These are phyloP conservation scores for Eucalyptus guilfoylei DNA, from an alignment of 345 rosid species.

Conservation along the genomic window DNA sequence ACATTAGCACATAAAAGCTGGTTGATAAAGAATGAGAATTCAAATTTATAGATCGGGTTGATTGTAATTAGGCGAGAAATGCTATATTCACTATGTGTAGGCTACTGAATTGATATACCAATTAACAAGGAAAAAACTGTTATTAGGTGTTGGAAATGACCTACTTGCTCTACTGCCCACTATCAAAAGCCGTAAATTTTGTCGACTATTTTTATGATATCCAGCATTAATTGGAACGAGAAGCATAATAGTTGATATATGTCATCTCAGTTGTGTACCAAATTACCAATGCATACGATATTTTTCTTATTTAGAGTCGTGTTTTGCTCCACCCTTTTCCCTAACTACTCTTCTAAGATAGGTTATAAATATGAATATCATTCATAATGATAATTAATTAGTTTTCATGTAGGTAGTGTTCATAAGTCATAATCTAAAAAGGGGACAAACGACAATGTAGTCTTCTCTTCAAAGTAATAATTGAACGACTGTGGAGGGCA, in stretches of 20 bases:
- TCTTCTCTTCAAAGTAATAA: neutral
- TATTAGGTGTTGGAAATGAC: neutral
- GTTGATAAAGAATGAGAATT: neutral
- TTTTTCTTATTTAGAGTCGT: no score
- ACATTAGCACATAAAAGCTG: neutral
- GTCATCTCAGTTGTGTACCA: neutral
- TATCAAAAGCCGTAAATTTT: neutral
- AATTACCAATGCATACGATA: neutral
- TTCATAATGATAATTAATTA: no score
- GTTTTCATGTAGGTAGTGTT: no score
- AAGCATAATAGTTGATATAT: neutral
- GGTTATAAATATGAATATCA: no score
- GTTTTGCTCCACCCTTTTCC: no score
- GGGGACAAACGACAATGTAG: neutral
- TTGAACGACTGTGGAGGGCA: neutral
- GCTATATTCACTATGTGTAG: neutral
- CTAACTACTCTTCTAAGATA: no score
- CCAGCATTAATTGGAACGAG: rapidly evolving
- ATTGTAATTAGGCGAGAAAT: no score
- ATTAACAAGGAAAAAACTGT: neutral
- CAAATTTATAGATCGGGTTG: neutral
- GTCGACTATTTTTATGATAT: no score
- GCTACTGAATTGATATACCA: neutral
- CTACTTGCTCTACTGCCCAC: neutral
- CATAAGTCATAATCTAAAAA: neutral